Base-by-base conservation (phyloP, 768 basidiomycete genomes). In the Kwoniella mangroviensis region DNA sequence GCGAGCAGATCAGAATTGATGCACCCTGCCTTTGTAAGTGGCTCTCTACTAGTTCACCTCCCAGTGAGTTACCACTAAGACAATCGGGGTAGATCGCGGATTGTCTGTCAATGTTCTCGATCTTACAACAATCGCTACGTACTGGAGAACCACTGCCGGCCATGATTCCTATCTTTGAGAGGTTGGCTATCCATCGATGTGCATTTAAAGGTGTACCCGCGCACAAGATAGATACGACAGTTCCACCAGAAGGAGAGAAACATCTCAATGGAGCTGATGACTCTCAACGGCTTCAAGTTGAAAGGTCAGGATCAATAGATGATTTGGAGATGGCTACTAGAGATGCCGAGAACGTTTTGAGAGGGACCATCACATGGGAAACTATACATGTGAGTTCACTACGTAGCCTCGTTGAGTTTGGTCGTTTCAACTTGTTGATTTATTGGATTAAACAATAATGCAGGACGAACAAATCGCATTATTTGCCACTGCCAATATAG, bases 11-110 rank as follows among this genome's bases (percentile, higher is more conserved):
- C 87, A 1, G 84, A 85, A 42, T 85, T 87, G 65, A 82, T 89
- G 51, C 87, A 89, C 73, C 88, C 88, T 0, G 85, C 86, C 73
- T 87, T 88, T 71, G 88, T 87, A 67, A 71, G 85, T 84, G 10
- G 13, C 42, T 19, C 57, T 11, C 28, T 7, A 2, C 57, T 13
- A 28, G 26, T 63, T 28, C 43, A 59, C 34, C 9, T 34, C 6
- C n/a, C 26, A 53, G 28, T 22, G 26, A 17, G 22, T 55, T 41
- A 26, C 11, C 11, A 45, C 34, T 42, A 34, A 34, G 21, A 15
- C 34, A 13, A n/a, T 22, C 21, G 13, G 19, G 17, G 22, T 66
- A 82, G 81, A 75, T 83, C 22, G 79, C 80, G 19, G 82, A 83
- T 43, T 71, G 67, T 19, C 55, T 82, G 10, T 63, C 74, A 6